These are phyloP conservation scores for Rhizomucor pusillus DNA, from an alignment of 371 early-diverging fungal genomes.

Conservation along the genomic window DNA sequence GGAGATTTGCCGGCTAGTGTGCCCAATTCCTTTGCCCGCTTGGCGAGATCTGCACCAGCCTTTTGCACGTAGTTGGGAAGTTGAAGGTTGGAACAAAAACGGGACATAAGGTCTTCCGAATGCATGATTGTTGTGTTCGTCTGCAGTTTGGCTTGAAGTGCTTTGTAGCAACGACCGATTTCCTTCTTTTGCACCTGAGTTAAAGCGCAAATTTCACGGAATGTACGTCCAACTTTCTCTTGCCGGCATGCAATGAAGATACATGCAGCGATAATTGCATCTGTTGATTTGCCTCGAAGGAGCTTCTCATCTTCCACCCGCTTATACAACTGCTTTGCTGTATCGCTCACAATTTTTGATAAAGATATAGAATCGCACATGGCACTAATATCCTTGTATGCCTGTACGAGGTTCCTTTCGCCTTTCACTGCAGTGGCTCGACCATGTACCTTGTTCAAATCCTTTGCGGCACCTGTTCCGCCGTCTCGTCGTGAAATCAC, in stretches of 20 bases:
- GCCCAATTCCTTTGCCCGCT: conserved; percentile 74
- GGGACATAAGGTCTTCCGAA: conserved; percentile 79
- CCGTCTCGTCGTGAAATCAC: conserved; percentile 83
- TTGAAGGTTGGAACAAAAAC: conserved; percentile 83
- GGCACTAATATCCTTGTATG: conserved; percentile 91
- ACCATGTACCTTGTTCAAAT: conserved; percentile 76
- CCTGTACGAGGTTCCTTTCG: conserved; percentile 83
- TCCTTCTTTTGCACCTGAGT: conserved; percentile 94
- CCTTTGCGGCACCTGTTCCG: conserved; percentile 71
- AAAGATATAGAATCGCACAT: conserved; percentile 92
- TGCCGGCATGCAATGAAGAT: conserved; percentile 97
- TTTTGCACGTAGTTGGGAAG: conserved; percentile 73
- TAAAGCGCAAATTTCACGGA: conserved; percentile 95
- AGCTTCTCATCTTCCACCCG: conserved; percentile 86
- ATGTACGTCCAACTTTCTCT: conserved; percentile 92
- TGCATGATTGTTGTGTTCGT: conserved; percentile 67
- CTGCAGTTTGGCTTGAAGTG: conserved; percentile 66
- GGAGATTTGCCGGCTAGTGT: conserved; percentile 89
- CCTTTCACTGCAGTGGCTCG: conserved; percentile 71
- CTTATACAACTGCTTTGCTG: conserved; percentile 96
- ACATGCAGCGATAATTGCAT: conserved; percentile 96
- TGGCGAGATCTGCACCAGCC: conserved; percentile 69
- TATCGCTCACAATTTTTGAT: conserved; percentile 84
- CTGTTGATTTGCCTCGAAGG: conserved; percentile 85
- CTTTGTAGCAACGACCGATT: conserved; percentile 86